These are phyloP conservation scores for Tulasnella sp. DNA, from an alignment of 768 basidiomycete genomes.

Conservation along the genomic window DNA sequence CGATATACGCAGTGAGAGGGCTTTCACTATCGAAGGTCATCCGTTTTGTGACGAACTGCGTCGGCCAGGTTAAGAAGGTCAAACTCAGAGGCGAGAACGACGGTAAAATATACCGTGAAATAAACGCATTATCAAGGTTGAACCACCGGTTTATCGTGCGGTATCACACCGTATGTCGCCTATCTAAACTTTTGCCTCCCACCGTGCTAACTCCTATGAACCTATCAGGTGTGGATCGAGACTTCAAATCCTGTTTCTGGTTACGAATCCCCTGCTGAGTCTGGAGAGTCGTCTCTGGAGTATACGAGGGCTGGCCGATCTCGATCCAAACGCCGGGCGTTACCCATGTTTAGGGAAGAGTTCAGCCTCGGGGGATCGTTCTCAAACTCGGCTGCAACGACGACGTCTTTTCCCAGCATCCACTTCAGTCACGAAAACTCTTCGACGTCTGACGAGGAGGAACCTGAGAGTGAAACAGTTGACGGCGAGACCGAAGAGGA, in stretches of 20 bases:
- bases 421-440: constrained; percentile 44
- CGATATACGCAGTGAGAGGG: constrained; percentile 64
- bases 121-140: constrained; percentile 74
- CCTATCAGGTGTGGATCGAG: constrained; percentile 60
- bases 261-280: constrained; percentile 31
- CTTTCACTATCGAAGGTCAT: background rate
- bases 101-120: constrained; percentile 80
- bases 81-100: constrained; percentile 70
- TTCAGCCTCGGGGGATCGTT: constrained; percentile 37
- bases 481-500: constrained; percentile 31
- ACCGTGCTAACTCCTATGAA: background rate
- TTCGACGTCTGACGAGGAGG: constrained; percentile 16
- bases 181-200: background rate
- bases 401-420: constrained; percentile 70
- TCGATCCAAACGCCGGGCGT: background rate
- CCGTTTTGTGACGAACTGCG: background rate
- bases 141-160: constrained; percentile 85
- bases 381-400: constrained; percentile 26
- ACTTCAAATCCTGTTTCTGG: constrained; percentile 39
- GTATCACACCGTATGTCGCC: constrained; percentile 47
- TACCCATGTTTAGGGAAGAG: constrained; percentile 29
- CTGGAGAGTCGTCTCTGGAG: constrained; percentile 35
- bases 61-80: constrained; percentile 68
- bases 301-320: constrained; percentile 19
- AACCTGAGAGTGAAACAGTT: constrained; percentile 19